Evolutionary conservation across 768 basidiomycete species (phyloP), one percentile per base, ranked within the genome.

Genomic region (Imleria badia): DNA sequence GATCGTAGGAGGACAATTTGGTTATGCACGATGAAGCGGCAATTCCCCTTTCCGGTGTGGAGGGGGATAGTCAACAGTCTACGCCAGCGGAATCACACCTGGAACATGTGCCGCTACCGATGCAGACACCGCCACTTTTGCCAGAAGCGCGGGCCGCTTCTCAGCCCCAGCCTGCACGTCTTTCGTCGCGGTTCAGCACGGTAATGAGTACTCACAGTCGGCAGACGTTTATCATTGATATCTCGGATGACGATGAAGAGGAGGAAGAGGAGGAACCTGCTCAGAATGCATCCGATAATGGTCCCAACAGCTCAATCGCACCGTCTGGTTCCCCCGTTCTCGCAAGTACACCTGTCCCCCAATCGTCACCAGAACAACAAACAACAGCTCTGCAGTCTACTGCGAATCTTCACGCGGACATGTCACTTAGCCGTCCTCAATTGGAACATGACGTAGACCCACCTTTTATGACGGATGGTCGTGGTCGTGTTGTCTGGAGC

Each of bases 391-490:
- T 23, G 15, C 58, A 60, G 49, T 31, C 58, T 46, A 17, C 26
- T 19, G 51, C 29, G 23, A 38, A 34, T 39, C 11, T 36, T 38
- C 59, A 41, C 11, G 13, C 44, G 12, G 61, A 63, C 14, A 13
- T 41, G 10, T 39, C 54, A 11, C 38, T 3, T 38, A 11, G 35
- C 36, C 66, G 52, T 44, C 59, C 55, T 36, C 69, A 60, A 42
- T 60, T 64, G 48, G 69, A 74, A 46, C 72, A 73, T 45, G 67
- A 74, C 15, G 39, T 60, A 17, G 75, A 77, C 29, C 81, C 82
- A 30, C 78, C 80, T 8, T 86, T 85, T 61, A 73, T 83, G 54
- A 86, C 85, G 14, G 85, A 86, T 65, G 84, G 84, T 26, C 75
- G 85, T 43, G 84, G 84, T 10, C 73, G 84, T 51, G 84, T 85